phyloP scores from a whole-genome alignment of 129 eudicot species.

The Dittrichia graveolens region DNA sequence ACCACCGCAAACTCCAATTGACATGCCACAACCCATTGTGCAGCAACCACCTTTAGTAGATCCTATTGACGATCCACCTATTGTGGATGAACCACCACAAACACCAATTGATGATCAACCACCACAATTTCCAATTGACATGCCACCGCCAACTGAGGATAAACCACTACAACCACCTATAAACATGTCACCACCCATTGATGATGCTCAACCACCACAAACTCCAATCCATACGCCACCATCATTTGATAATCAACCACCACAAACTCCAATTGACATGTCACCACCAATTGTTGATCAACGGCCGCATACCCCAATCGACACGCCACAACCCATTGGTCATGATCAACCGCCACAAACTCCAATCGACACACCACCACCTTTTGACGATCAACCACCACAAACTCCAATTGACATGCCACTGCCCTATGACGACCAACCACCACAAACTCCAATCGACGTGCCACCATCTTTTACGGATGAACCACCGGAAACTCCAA shows the following conservation, averaged over 20 bases:
- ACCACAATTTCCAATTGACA: not conserved
- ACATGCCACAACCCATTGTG: not conserved
- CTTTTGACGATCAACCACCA: constrained; percentile 12
- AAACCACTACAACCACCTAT: not conserved
- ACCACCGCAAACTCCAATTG: not conserved
- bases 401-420: not conserved
- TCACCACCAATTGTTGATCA: not conserved
- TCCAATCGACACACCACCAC: constrained; percentile 15
- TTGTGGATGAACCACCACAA: constrained; percentile 15
- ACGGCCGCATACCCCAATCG: not conserved
- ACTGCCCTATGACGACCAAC: not conserved
- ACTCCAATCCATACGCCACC: not conserved
- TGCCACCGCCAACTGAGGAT: not conserved
- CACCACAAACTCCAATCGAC: not conserved
- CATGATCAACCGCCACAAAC: constrained; percentile 20
- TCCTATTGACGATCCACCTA: constrained; percentile 24
- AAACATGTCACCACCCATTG: not conserved
- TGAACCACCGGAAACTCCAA: not conserved
- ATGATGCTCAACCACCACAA: not conserved
- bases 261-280: not conserved
- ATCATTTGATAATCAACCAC: not conserved
- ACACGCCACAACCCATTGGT: not conserved
- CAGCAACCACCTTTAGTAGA: constrained; percentile 12
- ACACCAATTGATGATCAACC: not conserved
- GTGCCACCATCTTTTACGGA: not conserved